Evolutionary conservation across 2,329 filamentous ascomycete genomes (phyloP).

Genomic region (Pseudocercospora cruenta): DNA sequence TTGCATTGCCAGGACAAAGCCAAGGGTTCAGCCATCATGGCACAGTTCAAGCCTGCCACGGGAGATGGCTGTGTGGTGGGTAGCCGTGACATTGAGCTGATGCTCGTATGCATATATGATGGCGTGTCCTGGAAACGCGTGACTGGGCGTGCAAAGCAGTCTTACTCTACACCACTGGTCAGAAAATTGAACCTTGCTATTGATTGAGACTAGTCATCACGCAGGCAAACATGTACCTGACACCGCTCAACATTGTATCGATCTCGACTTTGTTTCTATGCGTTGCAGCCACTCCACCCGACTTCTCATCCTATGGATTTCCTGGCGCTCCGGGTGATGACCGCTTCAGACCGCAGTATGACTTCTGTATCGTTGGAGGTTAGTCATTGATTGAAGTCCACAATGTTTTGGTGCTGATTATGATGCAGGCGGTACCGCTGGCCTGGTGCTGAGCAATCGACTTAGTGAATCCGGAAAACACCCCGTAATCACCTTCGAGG

Average conservation of each 20-base stretch:
- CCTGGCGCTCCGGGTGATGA: conserved; percentile 13
- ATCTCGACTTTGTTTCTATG: not conserved
- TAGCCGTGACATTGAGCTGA: not conserved
- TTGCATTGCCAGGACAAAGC: not conserved
- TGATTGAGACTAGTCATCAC: not conserved
- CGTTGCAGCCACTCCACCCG: conserved; percentile 8
- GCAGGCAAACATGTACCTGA: not conserved
- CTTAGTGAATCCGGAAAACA: conserved; percentile 25
- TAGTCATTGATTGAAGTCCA: no score
- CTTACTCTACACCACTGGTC: no score
- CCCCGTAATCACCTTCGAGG: conserved; percentile 24
- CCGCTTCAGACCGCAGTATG: conserved; percentile 19
- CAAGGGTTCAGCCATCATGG: not conserved
- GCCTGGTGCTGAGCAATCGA: conserved; percentile 27
- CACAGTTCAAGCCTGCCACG: not conserved
- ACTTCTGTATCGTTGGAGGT: conserved; percentile 26
- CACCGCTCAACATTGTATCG: not conserved
- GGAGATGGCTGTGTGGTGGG: not conserved
- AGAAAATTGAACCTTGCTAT: no score
- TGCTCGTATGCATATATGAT: not conserved
- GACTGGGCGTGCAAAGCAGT: no score
- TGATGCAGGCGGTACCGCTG: conserved; percentile 24
- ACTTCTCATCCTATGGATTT: conserved; percentile 23
- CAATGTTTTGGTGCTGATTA: no score
- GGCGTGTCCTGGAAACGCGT: no score